Base-by-base conservation (phyloP, 768 basidiomycete genomes). In the Agrocybe praecox region DNA sequence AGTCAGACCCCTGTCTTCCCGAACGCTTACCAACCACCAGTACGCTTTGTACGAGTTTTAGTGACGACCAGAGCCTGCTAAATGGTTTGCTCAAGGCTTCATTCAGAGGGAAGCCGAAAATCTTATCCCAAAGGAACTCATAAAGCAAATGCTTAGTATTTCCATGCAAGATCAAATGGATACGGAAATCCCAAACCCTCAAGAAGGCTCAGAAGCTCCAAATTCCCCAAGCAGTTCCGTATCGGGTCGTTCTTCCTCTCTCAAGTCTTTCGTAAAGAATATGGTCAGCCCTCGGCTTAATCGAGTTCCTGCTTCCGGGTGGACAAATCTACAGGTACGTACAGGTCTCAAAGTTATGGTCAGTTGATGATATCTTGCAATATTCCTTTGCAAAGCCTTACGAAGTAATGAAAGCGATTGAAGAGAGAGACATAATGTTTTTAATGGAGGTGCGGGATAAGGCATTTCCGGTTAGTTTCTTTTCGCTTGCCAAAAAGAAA, bases 371-470 rank as follows among this genome's bases (percentile, higher is more conserved):
- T 10, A 53, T n/a, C n/a, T n/a, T n/a, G n/a, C n/a, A 29, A 24
- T 18, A 32, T 42, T 29, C 8, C 49, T 57, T 49, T 56, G 18
- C 15, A 52, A 53, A 81, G 80, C 74, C 79, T 1, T 81, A 74
- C 50, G 75, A 95, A 75, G 76, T 97, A 0, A 83, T 95, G 65
- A 79, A 88, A 49, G 96, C 96, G 1, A 82, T 98, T 19, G 96
- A 98, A 63, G 78, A 79, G 34, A 90, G 89, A 65, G 90, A 98
- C 71, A 76, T 96, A 32, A 81, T 84, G 69, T 89, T 84, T 67
- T 77, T 96, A 8, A 91, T 92, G 89, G 88, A 94, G 73, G 77
- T 93, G 45, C 79, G 92, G 56, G 91, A 94, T 67, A 80, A 80
- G 55, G 86, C 89, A 10, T 93, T 94, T 62, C 84, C 87, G 69